phyloP scores from a whole-genome alignment of 2,329 filamentous ascomycete species.

The Calycina herbarum region DNA sequence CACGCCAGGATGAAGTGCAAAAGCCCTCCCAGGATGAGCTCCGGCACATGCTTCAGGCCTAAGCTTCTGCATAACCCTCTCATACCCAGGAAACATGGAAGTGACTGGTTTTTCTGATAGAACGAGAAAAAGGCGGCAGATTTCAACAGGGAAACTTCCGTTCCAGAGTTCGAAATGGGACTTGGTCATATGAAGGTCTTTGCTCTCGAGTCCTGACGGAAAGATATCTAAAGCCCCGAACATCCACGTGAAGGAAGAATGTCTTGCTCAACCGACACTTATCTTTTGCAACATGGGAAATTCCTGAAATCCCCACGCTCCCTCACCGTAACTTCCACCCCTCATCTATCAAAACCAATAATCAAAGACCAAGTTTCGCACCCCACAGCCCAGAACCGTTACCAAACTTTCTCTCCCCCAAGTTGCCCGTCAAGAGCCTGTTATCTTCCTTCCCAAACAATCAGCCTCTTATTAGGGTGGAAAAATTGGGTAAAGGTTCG shows the following conservation, averaged over 20 bases:
- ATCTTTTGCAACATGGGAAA: neutral
- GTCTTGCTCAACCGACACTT: neutral
- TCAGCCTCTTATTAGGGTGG: neutral
- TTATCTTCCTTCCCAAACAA: slow-evolving; percentile 1
- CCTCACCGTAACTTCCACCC: neutral
- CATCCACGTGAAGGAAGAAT: neutral
- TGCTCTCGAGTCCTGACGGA: slow-evolving; percentile 7
- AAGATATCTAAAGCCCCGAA: neutral
- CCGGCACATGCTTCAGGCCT: neutral
- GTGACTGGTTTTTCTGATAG: slow-evolving; percentile 1
- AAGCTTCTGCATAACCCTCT: neutral
- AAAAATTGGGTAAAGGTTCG: neutral
- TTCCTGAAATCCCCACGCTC: neutral
- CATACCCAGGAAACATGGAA: neutral
- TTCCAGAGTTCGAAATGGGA: neutral
- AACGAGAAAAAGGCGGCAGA: neutral
- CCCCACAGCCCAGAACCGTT: neutral
- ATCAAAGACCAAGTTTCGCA: slow-evolving; percentile 4
- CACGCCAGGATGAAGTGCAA: neutral
- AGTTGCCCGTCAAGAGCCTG: neutral
- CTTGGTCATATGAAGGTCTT: slow-evolving; percentile 4
- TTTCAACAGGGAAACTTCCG: neutral
- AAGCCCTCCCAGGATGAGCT: neutral
- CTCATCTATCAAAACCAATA: neutral
- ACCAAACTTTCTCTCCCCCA: neutral